Base-by-base conservation (phyloP, 129 eudicot genomes). In the Saussurea involucrata region DNA sequence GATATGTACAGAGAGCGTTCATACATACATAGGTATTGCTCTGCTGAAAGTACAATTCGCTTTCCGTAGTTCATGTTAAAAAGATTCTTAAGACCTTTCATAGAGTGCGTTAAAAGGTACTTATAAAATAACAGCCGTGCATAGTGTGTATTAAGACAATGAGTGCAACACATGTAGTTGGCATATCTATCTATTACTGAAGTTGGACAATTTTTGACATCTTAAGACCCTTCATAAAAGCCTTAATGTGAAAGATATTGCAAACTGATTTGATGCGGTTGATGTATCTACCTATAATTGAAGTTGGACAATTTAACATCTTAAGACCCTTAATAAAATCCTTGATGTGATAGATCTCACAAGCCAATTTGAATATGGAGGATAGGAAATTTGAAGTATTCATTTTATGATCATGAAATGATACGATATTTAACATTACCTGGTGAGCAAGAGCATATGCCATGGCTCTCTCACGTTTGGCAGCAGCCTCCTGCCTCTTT, bases 391-490 rank as follows among this genome's bases (percentile, higher is more conserved):
- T 53, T 17, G 22, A 53, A 53, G 61, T 53, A 53, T 53, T 53
- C 61, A 17, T 53, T n/a, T 53, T 17, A 53, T 53, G 61, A 60
- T 22, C 12, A 8, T 60, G 65, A 60, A 60, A 18, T 1, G 8
- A 60, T 15, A 42, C 3, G 13, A 70, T 12, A 70, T 70, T 28
- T 64, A 18, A 25, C 31, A 63, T 60, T 79, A 92, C 97, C 93
- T 92, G 97, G 82, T 92, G 92, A 78, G 97, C 93, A 79, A 92
- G 80, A 72, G 97, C 97, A 87, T 92, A 92, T 22, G 97, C 97
- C 97, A 89, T 92, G 69, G 96, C 96, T 84, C 97, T 92, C 82
- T 92, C 96, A 76, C 97, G 96, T 87, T 92, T 92, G 24, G 93
- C 93, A 25, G 97, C 97, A 7, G 97, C 97, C 80, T 89, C 97